Percentiles rank a stretch among this genome's conserved stretches.
Evolutionary conservation across 108 stramenopile genomes (phyloP).

Genomic region (Nannochloropsis granulata): DNA sequence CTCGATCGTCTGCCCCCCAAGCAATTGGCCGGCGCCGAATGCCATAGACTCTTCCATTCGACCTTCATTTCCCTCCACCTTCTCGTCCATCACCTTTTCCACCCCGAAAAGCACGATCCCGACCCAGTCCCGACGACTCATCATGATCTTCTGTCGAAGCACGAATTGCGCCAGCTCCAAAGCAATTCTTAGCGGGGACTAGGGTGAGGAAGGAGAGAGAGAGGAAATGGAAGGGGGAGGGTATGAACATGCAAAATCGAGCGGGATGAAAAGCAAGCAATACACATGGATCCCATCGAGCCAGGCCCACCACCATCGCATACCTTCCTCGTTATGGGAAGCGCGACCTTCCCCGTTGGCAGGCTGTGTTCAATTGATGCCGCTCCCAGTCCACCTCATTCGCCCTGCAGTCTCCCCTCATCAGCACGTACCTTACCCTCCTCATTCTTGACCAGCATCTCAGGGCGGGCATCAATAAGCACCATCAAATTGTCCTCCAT

Average conservation of each 20-base stretch:
- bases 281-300: no score
- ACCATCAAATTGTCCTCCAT: neutral
- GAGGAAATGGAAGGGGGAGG: no score
- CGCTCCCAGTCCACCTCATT: no score
- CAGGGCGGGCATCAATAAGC: neutral
- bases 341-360: no score
- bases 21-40: neutral
- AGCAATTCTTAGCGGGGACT: neutral
- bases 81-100: neutral
- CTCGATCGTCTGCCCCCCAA: neutral
- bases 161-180: neutral
- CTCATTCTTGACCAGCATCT: neutral
- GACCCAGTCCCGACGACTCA: neutral
- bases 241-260: no score
- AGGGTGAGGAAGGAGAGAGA: no score
- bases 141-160: neutral
- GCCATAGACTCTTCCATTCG: no score
- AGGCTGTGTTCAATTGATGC: no score
- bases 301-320: no score
- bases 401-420: neutral
- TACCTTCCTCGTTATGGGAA: no score
- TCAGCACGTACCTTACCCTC: neutral
- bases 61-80: neutral
- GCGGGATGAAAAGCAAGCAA: no score
- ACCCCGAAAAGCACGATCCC: neutral